Evolutionary conservation across 1,139 yeast species (phyloP).

Genomic region (Geotrichum siamense): DNA sequence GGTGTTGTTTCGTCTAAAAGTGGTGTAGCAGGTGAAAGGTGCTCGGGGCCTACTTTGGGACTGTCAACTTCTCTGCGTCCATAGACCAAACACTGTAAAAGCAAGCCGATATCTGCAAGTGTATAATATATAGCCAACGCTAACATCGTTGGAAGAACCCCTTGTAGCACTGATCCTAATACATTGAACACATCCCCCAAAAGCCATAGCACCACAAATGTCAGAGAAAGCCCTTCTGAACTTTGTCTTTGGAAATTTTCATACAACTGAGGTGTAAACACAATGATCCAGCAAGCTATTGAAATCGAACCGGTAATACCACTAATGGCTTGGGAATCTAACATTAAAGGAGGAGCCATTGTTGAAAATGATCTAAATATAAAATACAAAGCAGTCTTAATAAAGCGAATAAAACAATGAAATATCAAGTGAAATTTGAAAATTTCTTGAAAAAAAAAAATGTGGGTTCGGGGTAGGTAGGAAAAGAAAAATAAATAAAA

Average conservation of each 20-base stretch:
- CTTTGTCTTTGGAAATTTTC: constrained; percentile 80
- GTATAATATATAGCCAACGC: constrained; percentile 88
- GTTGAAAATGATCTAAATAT: constrained; percentile 25
- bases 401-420: not conserved
- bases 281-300: constrained; percentile 95
- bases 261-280: constrained; percentile 93
- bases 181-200: constrained; percentile 90
- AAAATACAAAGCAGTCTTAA: not conserved
- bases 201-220: constrained; percentile 80
- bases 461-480: too few species aligned
- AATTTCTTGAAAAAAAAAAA: too few species aligned
- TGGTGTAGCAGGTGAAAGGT: constrained; percentile 86
- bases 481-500: not conserved
- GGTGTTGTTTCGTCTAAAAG: constrained; percentile 42
- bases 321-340: constrained; percentile 73
- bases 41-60: constrained; percentile 61
- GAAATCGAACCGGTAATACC: constrained; percentile 90
- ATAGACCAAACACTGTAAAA: constrained; percentile 74
- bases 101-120: constrained; percentile 73
- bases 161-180: constrained; percentile 79
- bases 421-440: too few species aligned
- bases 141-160: constrained; percentile 81
- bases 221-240: constrained; percentile 76
- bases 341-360: constrained; percentile 42
- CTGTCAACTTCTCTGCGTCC: constrained; percentile 43